phyloP scores from a whole-genome alignment of 2,329 filamentous ascomycete species.

The Aspergillus sojae region DNA sequence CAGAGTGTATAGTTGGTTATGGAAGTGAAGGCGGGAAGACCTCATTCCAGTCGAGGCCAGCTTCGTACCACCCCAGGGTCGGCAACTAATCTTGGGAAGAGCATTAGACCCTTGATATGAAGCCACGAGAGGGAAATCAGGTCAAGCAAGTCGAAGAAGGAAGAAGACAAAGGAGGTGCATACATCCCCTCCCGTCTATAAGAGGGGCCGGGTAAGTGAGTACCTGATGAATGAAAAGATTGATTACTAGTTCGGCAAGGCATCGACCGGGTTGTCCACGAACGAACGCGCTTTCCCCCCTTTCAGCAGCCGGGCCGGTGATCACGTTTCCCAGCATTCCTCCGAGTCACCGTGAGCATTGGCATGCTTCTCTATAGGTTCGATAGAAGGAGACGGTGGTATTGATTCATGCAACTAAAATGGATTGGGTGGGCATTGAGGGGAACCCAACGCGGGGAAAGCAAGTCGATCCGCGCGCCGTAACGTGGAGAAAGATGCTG shows the following conservation, averaged over 20 bases:
- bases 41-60: neutral
- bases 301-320: neutral
- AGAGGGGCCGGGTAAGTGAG: neutral
- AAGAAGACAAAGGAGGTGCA: neutral
- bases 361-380: conserved; percentile 1
- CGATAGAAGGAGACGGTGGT: neutral
- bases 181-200: neutral
- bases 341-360: neutral
- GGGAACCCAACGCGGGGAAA: conserved; percentile 16
- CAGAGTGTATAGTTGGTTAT: neutral
- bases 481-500: neutral
- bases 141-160: neutral
- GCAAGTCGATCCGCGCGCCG: neutral
- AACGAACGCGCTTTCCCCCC: neutral
- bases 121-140: neutral
- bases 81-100: neutral
- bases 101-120: neutral
- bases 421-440: conserved; percentile 13
- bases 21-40: neutral
- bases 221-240: neutral
- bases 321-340: conserved; percentile 4
- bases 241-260: neutral
- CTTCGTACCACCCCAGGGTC: conserved; percentile 4
- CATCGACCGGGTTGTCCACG: neutral
- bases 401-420: conserved; percentile 1